These are phyloP conservation scores for Eucalyptus curtisii DNA, from an alignment of 345 rosid species.

Conservation along the genomic window DNA sequence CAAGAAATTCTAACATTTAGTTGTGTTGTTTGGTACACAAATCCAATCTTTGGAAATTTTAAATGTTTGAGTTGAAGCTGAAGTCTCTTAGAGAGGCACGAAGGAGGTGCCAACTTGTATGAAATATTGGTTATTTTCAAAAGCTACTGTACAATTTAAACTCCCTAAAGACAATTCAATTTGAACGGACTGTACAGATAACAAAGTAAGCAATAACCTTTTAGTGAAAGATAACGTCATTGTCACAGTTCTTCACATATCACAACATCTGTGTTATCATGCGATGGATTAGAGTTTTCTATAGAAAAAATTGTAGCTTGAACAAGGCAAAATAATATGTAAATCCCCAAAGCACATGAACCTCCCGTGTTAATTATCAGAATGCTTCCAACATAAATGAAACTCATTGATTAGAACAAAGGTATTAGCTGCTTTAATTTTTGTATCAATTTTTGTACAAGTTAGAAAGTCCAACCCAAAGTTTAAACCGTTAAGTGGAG, in stretches of 20 bases:
- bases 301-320: not conserved
- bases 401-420: not conserved
- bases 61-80: not conserved
- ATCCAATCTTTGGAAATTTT: not conserved
- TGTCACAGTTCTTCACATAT: not conserved
- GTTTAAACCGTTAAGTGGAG: not conserved
- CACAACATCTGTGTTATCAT: not conserved
- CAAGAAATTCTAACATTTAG: not conserved
- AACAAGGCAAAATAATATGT: not conserved
- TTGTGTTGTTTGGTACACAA: not conserved
- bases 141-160: not conserved
- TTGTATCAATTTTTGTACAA: not conserved
- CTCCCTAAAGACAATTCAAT: not conserved
- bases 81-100: not conserved
- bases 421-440: not conserved
- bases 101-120: not conserved
- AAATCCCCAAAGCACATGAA: not conserved
- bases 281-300: not conserved
- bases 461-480: not conserved
- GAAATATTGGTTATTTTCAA: not conserved
- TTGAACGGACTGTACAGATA: not conserved
- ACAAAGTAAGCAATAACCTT: not conserved
- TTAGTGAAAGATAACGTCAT: not conserved
- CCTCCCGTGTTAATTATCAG: not conserved
- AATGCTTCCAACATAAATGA: not conserved